Conservation (phyloP, 306 rosid species). For the Prinsepia uniflora region DNA sequence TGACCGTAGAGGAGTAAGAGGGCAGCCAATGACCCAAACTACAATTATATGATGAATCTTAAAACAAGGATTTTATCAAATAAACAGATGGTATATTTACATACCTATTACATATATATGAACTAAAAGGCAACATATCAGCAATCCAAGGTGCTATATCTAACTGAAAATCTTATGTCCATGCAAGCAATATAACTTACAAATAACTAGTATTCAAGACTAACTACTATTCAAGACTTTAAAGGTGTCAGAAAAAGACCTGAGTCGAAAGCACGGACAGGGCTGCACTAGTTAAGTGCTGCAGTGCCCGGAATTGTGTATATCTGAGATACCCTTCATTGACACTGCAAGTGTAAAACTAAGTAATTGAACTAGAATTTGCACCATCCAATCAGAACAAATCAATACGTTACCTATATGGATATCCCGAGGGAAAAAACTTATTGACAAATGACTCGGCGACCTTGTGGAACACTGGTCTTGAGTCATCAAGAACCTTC, state of each 20-base stretch:
- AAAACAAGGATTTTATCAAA: background rate
- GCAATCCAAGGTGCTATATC: background rate
- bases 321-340: constrained; percentile 90
- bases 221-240: background rate
- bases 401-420: constrained; percentile 52
- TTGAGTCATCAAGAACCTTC: constrained; percentile 59
- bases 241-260: constrained; percentile 43
- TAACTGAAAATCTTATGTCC: background rate
- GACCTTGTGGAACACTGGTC: constrained; percentile 50
- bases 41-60: background rate
- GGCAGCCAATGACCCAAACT: constrained; percentile 30
- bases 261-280: constrained; percentile 89
- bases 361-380: background rate
- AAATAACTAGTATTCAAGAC: background rate
- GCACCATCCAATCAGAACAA: background rate
- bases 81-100: background rate
- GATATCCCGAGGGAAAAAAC: constrained; percentile 92
- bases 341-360: constrained; percentile 47
- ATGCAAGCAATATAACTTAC: background rate
- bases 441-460: constrained; percentile 63
- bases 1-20: constrained; percentile 81
- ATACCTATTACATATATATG: background rate
- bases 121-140: background rate
- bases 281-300: constrained; percentile 76
- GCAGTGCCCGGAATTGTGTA: constrained; percentile 90